These are phyloP conservation scores for Betula pendula DNA, from an alignment of 306 rosid species.

Conservation along the genomic window DNA sequence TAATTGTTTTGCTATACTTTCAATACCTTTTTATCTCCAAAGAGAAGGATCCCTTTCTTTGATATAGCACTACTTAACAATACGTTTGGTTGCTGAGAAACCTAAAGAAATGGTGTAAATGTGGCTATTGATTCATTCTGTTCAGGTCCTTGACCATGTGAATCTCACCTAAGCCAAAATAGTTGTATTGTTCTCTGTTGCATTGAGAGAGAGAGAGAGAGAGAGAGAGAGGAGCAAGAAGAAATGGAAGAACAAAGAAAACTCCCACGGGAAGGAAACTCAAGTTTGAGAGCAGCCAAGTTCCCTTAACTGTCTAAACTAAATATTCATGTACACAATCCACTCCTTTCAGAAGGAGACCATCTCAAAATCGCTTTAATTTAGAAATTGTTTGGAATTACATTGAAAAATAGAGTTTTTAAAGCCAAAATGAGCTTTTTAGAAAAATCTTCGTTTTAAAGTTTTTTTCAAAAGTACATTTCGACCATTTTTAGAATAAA, in stretches of 20 bases:
- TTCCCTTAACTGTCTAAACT: too few species aligned
- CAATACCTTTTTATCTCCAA: not conserved
- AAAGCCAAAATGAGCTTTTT: too few species aligned
- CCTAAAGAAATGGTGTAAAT: conserved; percentile 10
- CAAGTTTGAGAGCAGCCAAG: too few species aligned
- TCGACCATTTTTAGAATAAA: too few species aligned
- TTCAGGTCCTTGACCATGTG: conserved; percentile 1
- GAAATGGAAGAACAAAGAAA: too few species aligned
- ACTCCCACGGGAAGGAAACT: too few species aligned
- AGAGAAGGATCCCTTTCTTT: conserved; percentile 4
- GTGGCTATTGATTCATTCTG: conserved; percentile 6
- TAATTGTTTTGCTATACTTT: not conserved
- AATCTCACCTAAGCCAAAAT: not conserved
- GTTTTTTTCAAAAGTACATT: too few species aligned
- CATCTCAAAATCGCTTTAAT: not conserved
- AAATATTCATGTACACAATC: too few species aligned
- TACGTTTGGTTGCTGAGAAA: conserved; percentile 20
- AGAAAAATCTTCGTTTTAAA: too few species aligned
- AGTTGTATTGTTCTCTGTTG: conserved; percentile 18
- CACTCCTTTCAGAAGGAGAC: not conserved
- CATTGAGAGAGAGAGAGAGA: not conserved
- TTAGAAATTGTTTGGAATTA: too few species aligned
- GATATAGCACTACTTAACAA: not conserved
- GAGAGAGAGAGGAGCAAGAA: too few species aligned
- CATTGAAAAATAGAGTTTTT: too few species aligned